Percentiles rank a stretch among this genome's conserved stretches.
Conservation (phyloP, 2,329 filamentous ascomycete genomes). For the Clarireedia hainanense region DNA sequence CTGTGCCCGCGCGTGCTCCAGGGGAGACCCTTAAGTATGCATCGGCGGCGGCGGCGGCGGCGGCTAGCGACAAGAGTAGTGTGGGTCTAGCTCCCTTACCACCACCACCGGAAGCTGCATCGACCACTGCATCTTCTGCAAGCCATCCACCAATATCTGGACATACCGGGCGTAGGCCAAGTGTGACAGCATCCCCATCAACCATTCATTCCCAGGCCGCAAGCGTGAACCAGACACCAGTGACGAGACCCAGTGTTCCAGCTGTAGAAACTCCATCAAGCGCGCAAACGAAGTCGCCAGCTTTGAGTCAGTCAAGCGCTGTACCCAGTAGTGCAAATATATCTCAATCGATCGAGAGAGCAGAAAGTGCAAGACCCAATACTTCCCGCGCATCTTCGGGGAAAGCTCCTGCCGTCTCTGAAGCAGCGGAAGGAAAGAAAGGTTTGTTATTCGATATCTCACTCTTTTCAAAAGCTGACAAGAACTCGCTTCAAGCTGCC, state of each 20-base stretch:
- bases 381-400: conserved; percentile 20
- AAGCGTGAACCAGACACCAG: conserved; percentile 26
- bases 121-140: conserved; percentile 37
- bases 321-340: conserved; percentile 34
- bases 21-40: conserved; percentile 95
- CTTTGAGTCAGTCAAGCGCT: conserved; percentile 36
- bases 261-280: conserved; percentile 28
- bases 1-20: conserved; percentile 72
- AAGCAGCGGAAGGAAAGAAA: conserved; percentile 38
- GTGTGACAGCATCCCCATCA: conserved; percentile 50
- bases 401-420: conserved; percentile 32
- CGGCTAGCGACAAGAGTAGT: conserved; percentile 82
- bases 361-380: conserved; percentile 28
- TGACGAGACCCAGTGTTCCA: conserved; percentile 31
- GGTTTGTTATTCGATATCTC: conserved; percentile 30
- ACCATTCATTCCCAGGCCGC: conserved; percentile 40
- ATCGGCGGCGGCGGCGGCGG: conserved; percentile 88
- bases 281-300: conserved; percentile 44
- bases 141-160: conserved; percentile 26
- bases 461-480: conserved; percentile 14
- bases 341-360: conserved; percentile 40
- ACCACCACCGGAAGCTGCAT: conserved; percentile 67
- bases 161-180: conserved; percentile 41
- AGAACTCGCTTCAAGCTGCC: conserved; percentile 2
- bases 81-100: conserved; percentile 91